A percentile compares a stretch with the other conserved stretches of the same genome.
phyloP scores from a whole-genome alignment of 2,329 filamentous ascomycete genomes.

The Fusarium subtropicale region DNA sequence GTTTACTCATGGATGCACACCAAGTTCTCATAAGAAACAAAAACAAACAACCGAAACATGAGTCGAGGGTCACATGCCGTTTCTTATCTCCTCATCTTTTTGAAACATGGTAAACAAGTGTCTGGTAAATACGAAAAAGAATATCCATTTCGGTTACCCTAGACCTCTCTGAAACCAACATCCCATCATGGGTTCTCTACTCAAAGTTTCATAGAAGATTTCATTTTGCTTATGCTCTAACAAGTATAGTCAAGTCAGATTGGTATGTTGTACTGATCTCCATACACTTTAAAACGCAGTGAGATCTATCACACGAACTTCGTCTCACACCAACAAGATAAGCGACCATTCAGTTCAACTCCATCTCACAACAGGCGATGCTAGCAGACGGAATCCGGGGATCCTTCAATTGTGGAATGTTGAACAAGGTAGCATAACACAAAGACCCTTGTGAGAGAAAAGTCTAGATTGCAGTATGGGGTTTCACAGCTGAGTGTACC shows the following conservation, averaged over 20 bases:
- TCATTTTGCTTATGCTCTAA: background rate
- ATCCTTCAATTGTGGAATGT: constrained; percentile 22
- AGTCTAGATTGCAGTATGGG: constrained; percentile 3
- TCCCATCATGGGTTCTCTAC: background rate
- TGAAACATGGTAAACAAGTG: no score
- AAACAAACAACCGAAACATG: no score
- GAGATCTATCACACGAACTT: background rate
- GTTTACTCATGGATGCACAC: no score
- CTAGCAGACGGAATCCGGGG: constrained; percentile 3
- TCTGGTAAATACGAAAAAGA: no score
- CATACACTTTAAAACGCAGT: background rate
- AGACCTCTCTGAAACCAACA: background rate
- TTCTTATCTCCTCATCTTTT: no score
- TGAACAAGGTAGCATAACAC: background rate
- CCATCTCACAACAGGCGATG: constrained; percentile 24
- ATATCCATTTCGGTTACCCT: background rate
- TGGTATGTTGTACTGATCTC: background rate
- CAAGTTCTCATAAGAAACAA: no score
- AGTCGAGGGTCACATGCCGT: no score
- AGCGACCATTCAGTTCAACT: constrained; percentile 4
- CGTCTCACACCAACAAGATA: background rate
- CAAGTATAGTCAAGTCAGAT: background rate
- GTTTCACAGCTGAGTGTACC: background rate
- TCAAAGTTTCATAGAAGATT: background rate
- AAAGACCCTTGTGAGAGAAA: background rate